Evolutionary conservation across 2,329 filamentous ascomycete genomes (phyloP), one percentile per base, ranked within the genome.

Genomic region (Paramyrothecium roridum): DNA sequence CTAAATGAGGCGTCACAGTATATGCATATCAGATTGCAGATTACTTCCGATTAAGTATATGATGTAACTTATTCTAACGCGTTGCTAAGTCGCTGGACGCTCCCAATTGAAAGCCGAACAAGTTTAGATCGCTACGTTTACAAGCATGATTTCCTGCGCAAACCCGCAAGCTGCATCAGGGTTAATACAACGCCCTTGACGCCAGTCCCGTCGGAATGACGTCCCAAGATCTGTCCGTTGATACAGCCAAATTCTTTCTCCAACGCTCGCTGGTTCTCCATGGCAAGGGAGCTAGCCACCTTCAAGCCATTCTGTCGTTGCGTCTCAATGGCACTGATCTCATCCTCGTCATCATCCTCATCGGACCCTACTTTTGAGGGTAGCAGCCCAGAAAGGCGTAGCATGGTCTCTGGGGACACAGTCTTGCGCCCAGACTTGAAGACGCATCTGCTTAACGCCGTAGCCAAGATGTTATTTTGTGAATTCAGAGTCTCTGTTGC

Each of bases 351-450:
- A 48, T 48, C 46, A 8, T 21, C 46, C 8, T 13, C 11, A 17
- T 50, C 4, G 30, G 48, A 19, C 17, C 23, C 20, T 33, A 22
- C 17, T n/a, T 26, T 26, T n/a, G 26, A 19, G 30, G 49, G 49
- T n/a, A 51, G 3, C 70, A 71, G 2, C 72, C 73, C 8, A 79
- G 65, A 1, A 73, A 59, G 54, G 8, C 11, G 30, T n/a, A 51
- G 20, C 30, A 51, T 51, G n/a, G 30, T 20, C 12, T 40, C 30
- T 8, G 49, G 30, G 8, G 49, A 21, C 3, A 51, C 30, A 12
- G 49, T 51, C 20, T 51, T 51, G 33, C 49, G 49, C n/a, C 49
- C 49, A 2, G n/a, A 8, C 30, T 51, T 51, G 23, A 30, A 51
- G 4, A 51, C 49, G 49, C 49, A 51, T 40, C 49, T 37, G 49